Evolutionary conservation across 257 asterid genomes (phyloP).

Genomic region (Solanum pennellii): DNA sequence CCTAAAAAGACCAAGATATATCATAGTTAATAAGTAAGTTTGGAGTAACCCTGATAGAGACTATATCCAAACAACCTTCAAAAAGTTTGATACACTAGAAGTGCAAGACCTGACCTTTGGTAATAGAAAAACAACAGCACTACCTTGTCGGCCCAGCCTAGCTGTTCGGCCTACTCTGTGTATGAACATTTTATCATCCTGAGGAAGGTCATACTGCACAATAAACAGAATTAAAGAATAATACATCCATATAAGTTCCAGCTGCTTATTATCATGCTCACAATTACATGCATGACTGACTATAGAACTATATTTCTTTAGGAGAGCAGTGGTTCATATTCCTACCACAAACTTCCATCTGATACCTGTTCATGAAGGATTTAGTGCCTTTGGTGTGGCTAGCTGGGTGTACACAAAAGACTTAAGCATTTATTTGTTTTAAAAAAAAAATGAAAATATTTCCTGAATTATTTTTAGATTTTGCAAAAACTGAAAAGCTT

Average conservation of each 20-base stretch:
- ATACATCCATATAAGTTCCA: not conserved
- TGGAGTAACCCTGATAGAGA: not conserved
- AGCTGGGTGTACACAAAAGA: not conserved
- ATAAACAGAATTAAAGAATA: slow-evolving; percentile 4
- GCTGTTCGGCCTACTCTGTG: slow-evolving; percentile 99
- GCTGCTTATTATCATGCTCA: slow-evolving; percentile 1
- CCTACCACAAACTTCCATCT: not conserved
- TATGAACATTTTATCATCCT: slow-evolving; percentile 82
- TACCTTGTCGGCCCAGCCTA: slow-evolving; percentile 87
- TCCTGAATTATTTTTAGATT: not conserved
- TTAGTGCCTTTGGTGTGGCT: not conserved
- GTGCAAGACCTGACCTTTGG: slow-evolving; percentile 48
- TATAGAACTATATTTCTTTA: not conserved
- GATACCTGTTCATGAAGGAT: not conserved
- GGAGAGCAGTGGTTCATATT: not conserved
- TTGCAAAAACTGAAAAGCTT: not conserved
- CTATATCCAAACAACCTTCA: not conserved
- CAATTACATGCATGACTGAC: not conserved
- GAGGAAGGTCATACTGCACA: slow-evolving; percentile 91
- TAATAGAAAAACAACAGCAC: slow-evolving; percentile 65
- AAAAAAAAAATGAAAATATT: not conserved
- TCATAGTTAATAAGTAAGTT: not conserved
- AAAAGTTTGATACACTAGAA: not conserved
- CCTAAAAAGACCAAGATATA: slow-evolving; percentile 29
- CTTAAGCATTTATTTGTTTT: not conserved